Conservation (phyloP, 345 rosid species). For the Bruguiera gymnorhiza region DNA sequence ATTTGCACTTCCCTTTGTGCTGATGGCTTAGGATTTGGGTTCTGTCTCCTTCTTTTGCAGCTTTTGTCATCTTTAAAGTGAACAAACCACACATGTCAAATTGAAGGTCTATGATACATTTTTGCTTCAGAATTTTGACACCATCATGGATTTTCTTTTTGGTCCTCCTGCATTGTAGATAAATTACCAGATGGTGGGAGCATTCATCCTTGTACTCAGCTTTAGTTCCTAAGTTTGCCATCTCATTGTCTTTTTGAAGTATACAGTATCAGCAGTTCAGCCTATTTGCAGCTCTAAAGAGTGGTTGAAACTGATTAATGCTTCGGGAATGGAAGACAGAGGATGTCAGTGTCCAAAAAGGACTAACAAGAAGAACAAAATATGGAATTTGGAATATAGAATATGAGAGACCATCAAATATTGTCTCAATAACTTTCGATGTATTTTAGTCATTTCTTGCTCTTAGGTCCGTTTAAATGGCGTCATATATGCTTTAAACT, state of each 20-base stretch:
- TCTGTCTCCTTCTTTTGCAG: background rate
- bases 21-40: background rate
- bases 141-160: background rate
- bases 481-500: too few relatives aligned
- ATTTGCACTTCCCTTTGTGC: background rate
- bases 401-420: background rate
- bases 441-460: background rate
- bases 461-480: background rate
- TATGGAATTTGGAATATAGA: background rate
- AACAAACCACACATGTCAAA: background rate
- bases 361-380: background rate
- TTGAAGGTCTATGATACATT: background rate
- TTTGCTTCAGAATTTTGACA: background rate
- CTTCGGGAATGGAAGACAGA: background rate
- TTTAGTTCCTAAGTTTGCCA: background rate
- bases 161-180: background rate
- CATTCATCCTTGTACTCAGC: background rate
- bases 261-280: background rate
- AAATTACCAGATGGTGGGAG: background rate
- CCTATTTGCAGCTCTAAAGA: background rate
- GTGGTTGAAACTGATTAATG: background rate
- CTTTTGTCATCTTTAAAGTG: background rate
- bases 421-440: conserved; percentile 2
- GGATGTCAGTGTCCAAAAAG: background rate
- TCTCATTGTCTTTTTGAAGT: background rate